These are phyloP conservation scores for Moelleriella libera DNA, from an alignment of 2,329 filamentous ascomycete species.

Conservation along the genomic window DNA sequence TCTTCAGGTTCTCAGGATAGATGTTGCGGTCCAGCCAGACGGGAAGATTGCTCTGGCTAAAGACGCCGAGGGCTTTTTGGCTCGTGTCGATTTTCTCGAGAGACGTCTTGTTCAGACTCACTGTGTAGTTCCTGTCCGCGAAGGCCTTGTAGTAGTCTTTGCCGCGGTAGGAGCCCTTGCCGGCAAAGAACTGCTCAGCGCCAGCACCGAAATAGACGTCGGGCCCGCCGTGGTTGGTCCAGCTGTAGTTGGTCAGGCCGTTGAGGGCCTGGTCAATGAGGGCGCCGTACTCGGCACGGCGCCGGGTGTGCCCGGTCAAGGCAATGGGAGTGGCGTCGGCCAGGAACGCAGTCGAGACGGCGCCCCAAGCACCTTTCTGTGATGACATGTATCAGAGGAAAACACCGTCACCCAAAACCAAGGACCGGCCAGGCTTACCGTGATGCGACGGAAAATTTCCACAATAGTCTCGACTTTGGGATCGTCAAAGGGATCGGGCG, in stretches of 20 bases:
- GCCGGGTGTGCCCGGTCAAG: slow-evolving; percentile 57
- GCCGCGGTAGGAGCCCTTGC: slow-evolving; percentile 48
- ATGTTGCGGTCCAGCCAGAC: slow-evolving; percentile 82
- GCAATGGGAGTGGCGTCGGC: slow-evolving; percentile 74
- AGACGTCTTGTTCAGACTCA: slow-evolving; percentile 62
- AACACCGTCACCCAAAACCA: no score
- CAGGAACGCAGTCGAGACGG: slow-evolving; percentile 68
- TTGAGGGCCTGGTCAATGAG: slow-evolving; percentile 66
- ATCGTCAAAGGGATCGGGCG: slow-evolving; percentile 59
- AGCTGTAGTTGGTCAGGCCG: slow-evolving; percentile 66
- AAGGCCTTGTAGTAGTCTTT: slow-evolving; percentile 74
- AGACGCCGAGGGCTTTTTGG: slow-evolving; percentile 61
- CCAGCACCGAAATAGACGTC: slow-evolving; percentile 76
- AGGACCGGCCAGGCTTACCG: slow-evolving; percentile 19
- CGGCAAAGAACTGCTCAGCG: slow-evolving; percentile 65
- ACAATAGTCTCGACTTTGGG: slow-evolving; percentile 78
- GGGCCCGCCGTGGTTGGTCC: slow-evolving; percentile 59
- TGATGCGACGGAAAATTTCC: slow-evolving; percentile 60
- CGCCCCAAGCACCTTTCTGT: slow-evolving; percentile 41
- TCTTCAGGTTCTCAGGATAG: slow-evolving; percentile 55
- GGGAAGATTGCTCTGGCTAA: slow-evolving; percentile 59
- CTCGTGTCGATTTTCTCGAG: slow-evolving; percentile 42
- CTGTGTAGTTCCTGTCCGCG: slow-evolving; percentile 53
- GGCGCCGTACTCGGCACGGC: slow-evolving; percentile 53
- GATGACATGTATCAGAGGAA: neutral